Base-by-base conservation (phyloP, 2,329 filamentous ascomycete species). In the Phaeophleospora eucalypticola region DNA sequence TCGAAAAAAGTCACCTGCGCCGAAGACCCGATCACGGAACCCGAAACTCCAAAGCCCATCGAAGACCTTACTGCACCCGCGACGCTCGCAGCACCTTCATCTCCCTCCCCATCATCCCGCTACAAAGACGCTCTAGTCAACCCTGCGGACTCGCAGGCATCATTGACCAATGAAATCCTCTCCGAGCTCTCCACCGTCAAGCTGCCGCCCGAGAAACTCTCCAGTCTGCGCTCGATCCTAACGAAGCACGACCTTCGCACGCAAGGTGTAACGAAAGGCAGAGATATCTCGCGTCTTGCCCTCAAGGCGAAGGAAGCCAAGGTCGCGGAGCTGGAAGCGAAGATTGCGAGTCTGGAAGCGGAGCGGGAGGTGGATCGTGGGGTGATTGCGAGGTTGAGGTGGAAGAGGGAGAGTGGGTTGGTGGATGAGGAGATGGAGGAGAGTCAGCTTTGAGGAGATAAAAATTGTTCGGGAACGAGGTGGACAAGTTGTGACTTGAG, bases 291-390 rank as follows among this genome's bases (percentile, higher is more conserved):
- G 3, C 70, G 86, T n/a, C 65, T 78, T 7, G 78, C 76, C 3
- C 60, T 87, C 27, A 82, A 80, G 60, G 73, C 75, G 3, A 83
- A 82, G 53, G 83, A 91, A 71, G 67, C 80, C 62, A 70, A 82
- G 69, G 71, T 85, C 64, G 67, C 75, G 65, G 72, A 86, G 65
- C 68, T 95, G 68, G 77, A 83, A 71, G 71, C 86, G 62, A 70
- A 84, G 57, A 72, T 94, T 74, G 67, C 65, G 4, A 69, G 68
- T 10, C 62, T 85, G 29, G 76, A 82, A 60, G 72, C 73, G 12
- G 77, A 82, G 60, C 64, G 71, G 35, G 76, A 81, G 59, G 71
- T 77, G 46, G 74, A 78, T 59, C 73, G 69, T 49, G 69, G 47
- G 14, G 43, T 57, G 7, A 59, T 94, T 74, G 67, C 63, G 6